Evolutionary conservation across 371 early-diverging fungal species (phyloP).

Genomic region (Apophysomyces trapeziformis): DNA sequence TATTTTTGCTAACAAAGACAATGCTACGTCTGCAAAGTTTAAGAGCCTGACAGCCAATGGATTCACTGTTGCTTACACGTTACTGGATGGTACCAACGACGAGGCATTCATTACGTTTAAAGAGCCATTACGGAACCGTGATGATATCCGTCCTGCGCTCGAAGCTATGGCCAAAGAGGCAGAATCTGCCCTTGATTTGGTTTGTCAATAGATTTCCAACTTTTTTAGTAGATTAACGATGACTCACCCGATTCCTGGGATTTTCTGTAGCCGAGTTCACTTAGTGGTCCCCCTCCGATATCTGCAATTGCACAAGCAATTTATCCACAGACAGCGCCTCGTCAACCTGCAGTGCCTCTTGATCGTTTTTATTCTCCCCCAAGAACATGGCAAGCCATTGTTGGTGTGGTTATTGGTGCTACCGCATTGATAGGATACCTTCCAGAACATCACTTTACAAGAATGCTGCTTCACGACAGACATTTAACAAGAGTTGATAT

Average conservation of each 20-base stretch:
- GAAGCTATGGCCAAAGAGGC: slow-evolving; percentile 58
- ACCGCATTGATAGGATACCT: neutral
- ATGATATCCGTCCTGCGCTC: slow-evolving; percentile 48
- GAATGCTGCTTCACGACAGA: neutral
- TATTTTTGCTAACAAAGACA: slow-evolving; percentile 41
- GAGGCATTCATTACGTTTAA: slow-evolving; percentile 37
- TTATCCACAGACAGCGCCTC: slow-evolving; percentile 37
- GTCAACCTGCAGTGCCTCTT: slow-evolving; percentile 33
- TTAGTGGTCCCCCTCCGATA: slow-evolving; percentile 46
- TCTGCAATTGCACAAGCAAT: slow-evolving; percentile 50
- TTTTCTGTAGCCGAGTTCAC: slow-evolving; percentile 40
- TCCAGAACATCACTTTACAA: neutral
- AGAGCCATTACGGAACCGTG: slow-evolving; percentile 40
- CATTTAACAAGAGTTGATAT: neutral
- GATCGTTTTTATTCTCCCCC: slow-evolving; percentile 30
- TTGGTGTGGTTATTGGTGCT: neutral
- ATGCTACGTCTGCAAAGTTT: slow-evolving; percentile 44
- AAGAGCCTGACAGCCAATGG: slow-evolving; percentile 38
- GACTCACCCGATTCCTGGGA: neutral
- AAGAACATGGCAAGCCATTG: neutral
- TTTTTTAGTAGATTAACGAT: neutral
- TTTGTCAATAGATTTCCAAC: slow-evolving; percentile 13
- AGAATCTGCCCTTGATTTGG: slow-evolving; percentile 44
- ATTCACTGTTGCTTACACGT: slow-evolving; percentile 35
- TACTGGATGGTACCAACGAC: slow-evolving; percentile 23